These are phyloP conservation scores for Atalantia buxifolia DNA, from an alignment of 345 rosid species.

Conservation along the genomic window DNA sequence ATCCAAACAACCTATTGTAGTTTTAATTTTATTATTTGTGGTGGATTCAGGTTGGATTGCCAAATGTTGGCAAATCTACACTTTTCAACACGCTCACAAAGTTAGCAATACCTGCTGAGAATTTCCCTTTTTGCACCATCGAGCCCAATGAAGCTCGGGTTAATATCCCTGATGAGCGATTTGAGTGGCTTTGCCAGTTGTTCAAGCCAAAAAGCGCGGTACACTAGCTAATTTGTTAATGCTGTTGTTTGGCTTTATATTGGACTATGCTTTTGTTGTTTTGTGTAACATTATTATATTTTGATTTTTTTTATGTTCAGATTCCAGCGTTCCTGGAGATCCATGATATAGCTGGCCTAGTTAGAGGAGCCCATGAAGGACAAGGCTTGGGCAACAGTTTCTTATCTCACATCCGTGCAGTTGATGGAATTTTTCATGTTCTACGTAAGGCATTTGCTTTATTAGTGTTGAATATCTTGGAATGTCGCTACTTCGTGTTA, in stretches of 20 bases:
- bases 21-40: not conserved
- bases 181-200: constrained; percentile 86
- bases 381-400: constrained; percentile 97
- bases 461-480: not conserved
- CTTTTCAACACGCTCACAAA: constrained; percentile 95
- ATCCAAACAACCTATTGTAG: not conserved
- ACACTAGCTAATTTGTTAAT: not conserved
- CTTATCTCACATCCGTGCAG: constrained; percentile 96
- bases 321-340: constrained; percentile 92
- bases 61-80: constrained; percentile 96
- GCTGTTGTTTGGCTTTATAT: not conserved
- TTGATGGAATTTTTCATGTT: constrained; percentile 98
- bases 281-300: not conserved
- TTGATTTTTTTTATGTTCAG: constrained; percentile 33
- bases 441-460: constrained; percentile 49
- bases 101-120: constrained; percentile 94
- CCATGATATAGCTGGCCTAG: constrained; percentile 96
- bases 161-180: constrained; percentile 85
- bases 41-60: constrained; percentile 75
- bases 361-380: constrained; percentile 94
- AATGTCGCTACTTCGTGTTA: not conserved
- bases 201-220: constrained; percentile 93
- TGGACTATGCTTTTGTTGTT: not conserved
- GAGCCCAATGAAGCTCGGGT: constrained; percentile 98
- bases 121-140: constrained; percentile 95